Conservation (phyloP, 2,329 filamentous ascomycete species). For the Ophiobolus disseminans region DNA sequence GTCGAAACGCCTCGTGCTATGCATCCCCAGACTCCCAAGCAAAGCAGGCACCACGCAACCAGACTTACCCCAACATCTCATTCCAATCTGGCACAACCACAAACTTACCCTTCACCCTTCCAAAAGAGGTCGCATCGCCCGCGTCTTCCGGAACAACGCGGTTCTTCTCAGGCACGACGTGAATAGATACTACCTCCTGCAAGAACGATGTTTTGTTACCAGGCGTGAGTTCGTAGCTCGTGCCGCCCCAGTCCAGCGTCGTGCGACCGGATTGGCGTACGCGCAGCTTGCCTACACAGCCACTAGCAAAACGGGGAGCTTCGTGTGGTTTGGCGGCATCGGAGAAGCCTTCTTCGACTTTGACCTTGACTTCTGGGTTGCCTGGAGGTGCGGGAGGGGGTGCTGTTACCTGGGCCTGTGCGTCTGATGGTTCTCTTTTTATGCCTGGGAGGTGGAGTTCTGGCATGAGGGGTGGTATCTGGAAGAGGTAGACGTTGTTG, state of each 20-base stretch:
- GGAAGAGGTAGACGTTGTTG: slow-evolving; percentile 67
- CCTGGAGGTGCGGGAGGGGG: slow-evolving; percentile 11
- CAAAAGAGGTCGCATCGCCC: slow-evolving; percentile 62
- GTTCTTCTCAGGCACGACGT: slow-evolving; percentile 42
- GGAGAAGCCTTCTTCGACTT: slow-evolving; percentile 39
- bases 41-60: too few relatives aligned
- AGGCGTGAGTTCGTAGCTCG: slow-evolving; percentile 63
- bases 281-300: slow-evolving; percentile 66
- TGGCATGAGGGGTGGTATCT: slow-evolving; percentile 69
- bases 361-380: slow-evolving; percentile 36
- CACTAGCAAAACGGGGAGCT: slow-evolving; percentile 55
- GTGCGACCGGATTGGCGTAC: slow-evolving; percentile 68
- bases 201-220: slow-evolving; percentile 65
- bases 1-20: too few relatives aligned
- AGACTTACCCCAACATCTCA: slow-evolving; percentile 52
- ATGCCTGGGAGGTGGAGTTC: slow-evolving; percentile 56
- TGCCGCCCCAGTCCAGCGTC: slow-evolving; percentile 68
- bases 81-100: slow-evolving; percentile 68
- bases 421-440: slow-evolving; percentile 38
- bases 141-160: slow-evolving; percentile 44
- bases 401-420: slow-evolving; percentile 11
- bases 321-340: slow-evolving; percentile 22
- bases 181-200: slow-evolving; percentile 62
- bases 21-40: too few relatives aligned
- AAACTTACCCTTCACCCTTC: slow-evolving; percentile 69